Conservation (phyloP, 495 filamentous ascomycete genomes). For the Terfezia claveryi region DNA sequence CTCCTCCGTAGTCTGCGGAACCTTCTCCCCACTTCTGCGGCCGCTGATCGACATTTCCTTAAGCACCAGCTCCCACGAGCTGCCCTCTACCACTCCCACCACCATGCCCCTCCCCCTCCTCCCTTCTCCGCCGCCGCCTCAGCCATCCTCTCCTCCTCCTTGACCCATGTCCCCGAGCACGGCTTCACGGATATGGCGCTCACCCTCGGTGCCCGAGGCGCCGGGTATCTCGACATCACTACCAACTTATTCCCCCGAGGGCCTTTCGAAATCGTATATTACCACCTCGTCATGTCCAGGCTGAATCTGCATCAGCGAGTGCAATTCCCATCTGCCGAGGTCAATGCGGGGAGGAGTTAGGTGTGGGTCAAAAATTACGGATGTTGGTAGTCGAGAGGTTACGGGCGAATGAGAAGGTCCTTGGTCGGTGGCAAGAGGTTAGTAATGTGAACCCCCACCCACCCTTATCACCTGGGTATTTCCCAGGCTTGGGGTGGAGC, state of each 20-base stretch:
- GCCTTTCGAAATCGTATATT: slow-evolving; percentile 61
- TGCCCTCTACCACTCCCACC: slow-evolving; percentile 45
- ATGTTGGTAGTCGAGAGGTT: slow-evolving; percentile 48
- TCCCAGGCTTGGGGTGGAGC: background rate
- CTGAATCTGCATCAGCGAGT: slow-evolving; percentile 23
- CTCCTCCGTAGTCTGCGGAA: background rate
- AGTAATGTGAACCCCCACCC: slow-evolving; percentile 11
- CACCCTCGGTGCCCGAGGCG: slow-evolving; percentile 54
- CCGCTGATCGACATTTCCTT: slow-evolving; percentile 3
- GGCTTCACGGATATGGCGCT: slow-evolving; percentile 60
- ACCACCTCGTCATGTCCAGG: slow-evolving; percentile 49
- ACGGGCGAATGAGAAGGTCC: slow-evolving; percentile 44
- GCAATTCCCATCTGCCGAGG: background rate
- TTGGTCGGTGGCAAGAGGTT: slow-evolving; percentile 68
- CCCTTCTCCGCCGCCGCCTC: slow-evolving; percentile 51
- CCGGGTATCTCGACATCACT: slow-evolving; percentile 67
- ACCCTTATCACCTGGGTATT: background rate
- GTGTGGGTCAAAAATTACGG: slow-evolving; percentile 30
- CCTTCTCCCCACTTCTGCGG: background rate
- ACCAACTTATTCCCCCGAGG: slow-evolving; percentile 59
- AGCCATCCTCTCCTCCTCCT: slow-evolving; percentile 57
- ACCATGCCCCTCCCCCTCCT: slow-evolving; percentile 32
- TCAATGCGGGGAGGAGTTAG: slow-evolving; percentile 11
- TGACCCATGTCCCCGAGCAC: slow-evolving; percentile 53
- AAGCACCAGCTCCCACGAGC: slow-evolving; percentile 9